Conservation (phyloP, 805 yeast species). For the Suhomyces kilbournensis region DNA sequence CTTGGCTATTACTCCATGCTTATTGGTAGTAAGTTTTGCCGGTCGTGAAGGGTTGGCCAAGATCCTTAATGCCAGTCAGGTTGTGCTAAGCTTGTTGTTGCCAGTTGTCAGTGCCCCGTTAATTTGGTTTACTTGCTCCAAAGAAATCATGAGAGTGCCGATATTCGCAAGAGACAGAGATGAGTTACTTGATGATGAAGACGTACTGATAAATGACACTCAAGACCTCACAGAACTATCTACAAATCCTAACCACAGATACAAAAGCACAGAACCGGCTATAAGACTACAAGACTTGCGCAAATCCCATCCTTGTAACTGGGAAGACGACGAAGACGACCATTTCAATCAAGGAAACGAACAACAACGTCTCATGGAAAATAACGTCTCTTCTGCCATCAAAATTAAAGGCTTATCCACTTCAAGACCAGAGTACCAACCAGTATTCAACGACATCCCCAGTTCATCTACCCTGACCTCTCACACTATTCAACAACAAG, state of each 20-base stretch:
- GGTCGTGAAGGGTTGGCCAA: slow-evolving; percentile 81
- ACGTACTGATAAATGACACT: slow-evolving; percentile 13
- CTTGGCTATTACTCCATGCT: slow-evolving; percentile 83
- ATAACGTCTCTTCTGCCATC: not conserved
- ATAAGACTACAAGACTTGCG: slow-evolving; percentile 39
- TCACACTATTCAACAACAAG: slow-evolving; percentile 6
- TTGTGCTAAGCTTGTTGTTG: slow-evolving; percentile 70
- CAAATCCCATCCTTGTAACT: slow-evolving; percentile 42
- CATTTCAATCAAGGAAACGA: slow-evolving; percentile 8
- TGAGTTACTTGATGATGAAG: slow-evolving; percentile 18
- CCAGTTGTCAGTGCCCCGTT: slow-evolving; percentile 90
- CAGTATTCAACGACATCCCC: not conserved
- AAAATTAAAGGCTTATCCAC: not conserved
- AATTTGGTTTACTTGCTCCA: slow-evolving; percentile 73
- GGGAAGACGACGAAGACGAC: slow-evolving; percentile 35
- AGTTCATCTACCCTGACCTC: not conserved
- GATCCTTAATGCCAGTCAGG: slow-evolving; percentile 79
- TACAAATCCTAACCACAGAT: slow-evolving; percentile 16
- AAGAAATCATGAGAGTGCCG: slow-evolving; percentile 61
- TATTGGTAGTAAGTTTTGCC: slow-evolving; percentile 63
- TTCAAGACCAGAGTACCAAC: not conserved
- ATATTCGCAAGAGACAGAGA: slow-evolving; percentile 30
- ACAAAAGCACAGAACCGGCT: slow-evolving; percentile 36
- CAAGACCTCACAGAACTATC: not conserved
- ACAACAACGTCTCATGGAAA: slow-evolving; percentile 15